These are phyloP conservation scores for Gaertneriomyces semiglobifer DNA, from an alignment of 192 early-diverging fungal genomes.

Conservation along the genomic window DNA sequence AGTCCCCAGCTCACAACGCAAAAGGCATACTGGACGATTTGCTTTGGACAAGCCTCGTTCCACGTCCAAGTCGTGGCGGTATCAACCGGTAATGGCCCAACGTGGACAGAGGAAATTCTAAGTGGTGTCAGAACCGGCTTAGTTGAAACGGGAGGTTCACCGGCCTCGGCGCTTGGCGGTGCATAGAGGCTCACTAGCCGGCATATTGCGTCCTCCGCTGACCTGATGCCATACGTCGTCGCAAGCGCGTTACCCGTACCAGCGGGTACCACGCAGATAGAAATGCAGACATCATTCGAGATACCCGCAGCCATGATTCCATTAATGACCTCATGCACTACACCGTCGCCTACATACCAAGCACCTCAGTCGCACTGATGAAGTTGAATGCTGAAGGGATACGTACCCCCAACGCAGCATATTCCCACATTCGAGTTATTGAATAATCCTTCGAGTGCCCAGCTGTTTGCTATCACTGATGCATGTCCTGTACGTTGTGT, in stretches of 20 bases:
- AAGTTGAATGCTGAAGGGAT: no score
- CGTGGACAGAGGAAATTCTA: conserved; percentile 1
- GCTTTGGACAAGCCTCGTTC: neutral
- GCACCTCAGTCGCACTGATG: no score
- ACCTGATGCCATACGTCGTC: conserved; percentile 9
- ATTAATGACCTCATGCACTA: conserved; percentile 36
- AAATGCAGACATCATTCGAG: neutral
- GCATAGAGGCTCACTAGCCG: neutral
- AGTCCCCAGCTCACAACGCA: conserved; percentile 30
- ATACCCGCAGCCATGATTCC: conserved; percentile 3
- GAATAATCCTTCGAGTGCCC: no score
- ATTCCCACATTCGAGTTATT: no score
- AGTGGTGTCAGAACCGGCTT: neutral
- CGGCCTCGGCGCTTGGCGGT: no score
- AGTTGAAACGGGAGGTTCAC: no score
- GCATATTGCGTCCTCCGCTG: conserved; percentile 19
- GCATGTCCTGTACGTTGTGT: no score
- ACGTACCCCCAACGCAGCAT: no score
- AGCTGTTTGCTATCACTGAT: no score
- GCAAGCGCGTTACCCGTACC: conserved; percentile 35
- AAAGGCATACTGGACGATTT: conserved; percentile 19
- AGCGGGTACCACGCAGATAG: conserved; percentile 16
- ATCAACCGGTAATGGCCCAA: neutral
- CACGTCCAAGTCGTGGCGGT: no score
- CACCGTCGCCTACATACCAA: conserved; percentile 28